Conservation (phyloP, 148 eudicot species). For the Drosera capensis region DNA sequence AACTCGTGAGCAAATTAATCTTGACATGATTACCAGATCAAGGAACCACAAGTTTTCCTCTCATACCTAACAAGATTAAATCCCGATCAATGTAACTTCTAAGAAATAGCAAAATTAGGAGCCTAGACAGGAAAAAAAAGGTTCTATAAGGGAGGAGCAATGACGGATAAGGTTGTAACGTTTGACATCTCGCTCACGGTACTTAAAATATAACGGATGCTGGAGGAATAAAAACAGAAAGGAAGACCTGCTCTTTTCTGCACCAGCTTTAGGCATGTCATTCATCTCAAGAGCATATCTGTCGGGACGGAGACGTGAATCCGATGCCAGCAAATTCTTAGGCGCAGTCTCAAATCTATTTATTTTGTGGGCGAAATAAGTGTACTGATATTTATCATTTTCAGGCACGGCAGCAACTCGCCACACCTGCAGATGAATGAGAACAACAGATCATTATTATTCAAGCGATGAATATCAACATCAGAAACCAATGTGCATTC, state of each 20-base stretch:
- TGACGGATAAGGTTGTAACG: background rate
- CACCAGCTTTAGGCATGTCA: slow-evolving; percentile 52
- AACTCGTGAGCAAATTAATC: too few relatives aligned
- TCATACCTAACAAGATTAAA: too few relatives aligned
- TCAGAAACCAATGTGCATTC: too few relatives aligned
- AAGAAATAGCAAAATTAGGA: too few relatives aligned
- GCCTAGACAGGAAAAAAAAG: too few relatives aligned
- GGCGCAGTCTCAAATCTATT: slow-evolving; percentile 79
- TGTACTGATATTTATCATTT: slow-evolving; percentile 60
- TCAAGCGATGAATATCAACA: too few relatives aligned
- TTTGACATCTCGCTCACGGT: background rate
- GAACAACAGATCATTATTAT: too few relatives aligned
- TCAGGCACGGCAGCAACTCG: slow-evolving; percentile 42
- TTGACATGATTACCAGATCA: too few relatives aligned
- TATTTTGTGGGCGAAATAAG: slow-evolving; percentile 60
- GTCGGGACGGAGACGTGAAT: slow-evolving; percentile 72
- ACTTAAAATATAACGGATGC: background rate
- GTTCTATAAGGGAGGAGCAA: too few relatives aligned
- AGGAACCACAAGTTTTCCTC: too few relatives aligned
- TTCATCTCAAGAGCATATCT: slow-evolving; percentile 71
- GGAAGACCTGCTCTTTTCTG: slow-evolving; percentile 61
- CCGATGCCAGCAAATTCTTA: slow-evolving; percentile 54
- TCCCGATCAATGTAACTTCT: too few relatives aligned
- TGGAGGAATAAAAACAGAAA: background rate
- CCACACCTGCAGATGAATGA: slow-evolving; percentile 37